Conservation (phyloP, 108 stramenopile species). For the Skeletonema marinoi region DNA sequence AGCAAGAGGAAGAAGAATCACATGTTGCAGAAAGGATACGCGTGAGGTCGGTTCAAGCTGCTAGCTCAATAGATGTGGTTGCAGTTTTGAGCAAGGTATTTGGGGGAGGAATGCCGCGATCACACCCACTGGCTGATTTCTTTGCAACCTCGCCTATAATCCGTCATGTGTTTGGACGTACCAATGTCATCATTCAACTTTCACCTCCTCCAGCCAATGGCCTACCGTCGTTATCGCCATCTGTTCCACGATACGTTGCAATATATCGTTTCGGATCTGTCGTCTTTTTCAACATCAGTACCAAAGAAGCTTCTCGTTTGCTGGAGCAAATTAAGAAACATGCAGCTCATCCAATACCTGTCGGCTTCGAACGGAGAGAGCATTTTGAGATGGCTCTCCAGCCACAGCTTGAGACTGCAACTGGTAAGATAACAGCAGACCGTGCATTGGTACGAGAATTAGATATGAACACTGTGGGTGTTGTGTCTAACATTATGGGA, state of each 20-base stretch:
- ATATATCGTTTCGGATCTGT: constrained; percentile 92
- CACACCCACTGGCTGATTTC: constrained; percentile 49
- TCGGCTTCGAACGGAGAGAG: constrained; percentile 85
- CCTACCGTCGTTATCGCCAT: constrained; percentile 35
- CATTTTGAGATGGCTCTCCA: constrained; percentile 83
- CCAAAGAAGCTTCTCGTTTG: constrained; percentile 56
- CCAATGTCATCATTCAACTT: constrained; percentile 63
- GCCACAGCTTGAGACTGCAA: constrained; percentile 52
- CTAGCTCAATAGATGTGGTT: constrained; percentile 73
- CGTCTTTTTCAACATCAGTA: constrained; percentile 88
- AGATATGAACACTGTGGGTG: constrained; percentile 90
- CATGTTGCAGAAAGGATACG: constrained; percentile 44
- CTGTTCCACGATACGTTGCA: constrained; percentile 71
- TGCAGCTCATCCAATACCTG: constrained; percentile 56
- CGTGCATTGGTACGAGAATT: constrained; percentile 82
- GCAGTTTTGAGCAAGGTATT: constrained; percentile 71
- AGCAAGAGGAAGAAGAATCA: constrained; percentile 36
- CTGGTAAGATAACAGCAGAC: constrained; percentile 72
- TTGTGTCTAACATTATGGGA: constrained; percentile 90
- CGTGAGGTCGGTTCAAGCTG: constrained; percentile 69
- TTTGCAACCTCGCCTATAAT: constrained; percentile 50
- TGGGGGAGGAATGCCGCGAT: constrained; percentile 48
- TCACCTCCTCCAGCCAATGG: constrained; percentile 44
- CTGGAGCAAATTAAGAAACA: constrained; percentile 72
- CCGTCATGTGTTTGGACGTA: constrained; percentile 69